Evolutionary conservation across 2,329 filamentous ascomycete species (phyloP).

Genomic region (Diaporthe australafricana): DNA sequence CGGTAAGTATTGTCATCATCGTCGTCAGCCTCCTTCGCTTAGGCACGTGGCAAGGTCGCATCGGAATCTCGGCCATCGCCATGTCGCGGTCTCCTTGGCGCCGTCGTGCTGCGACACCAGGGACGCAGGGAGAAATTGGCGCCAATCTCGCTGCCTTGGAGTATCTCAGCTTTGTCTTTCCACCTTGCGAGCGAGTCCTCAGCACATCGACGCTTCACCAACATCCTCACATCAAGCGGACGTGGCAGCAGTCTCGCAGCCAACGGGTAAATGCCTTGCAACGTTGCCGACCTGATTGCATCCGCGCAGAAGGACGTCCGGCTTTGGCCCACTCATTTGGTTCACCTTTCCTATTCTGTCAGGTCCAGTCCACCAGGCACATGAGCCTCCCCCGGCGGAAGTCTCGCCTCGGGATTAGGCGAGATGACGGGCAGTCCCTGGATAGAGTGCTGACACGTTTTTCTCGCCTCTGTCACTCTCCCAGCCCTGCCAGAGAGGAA

Average conservation of each 20-base stretch:
- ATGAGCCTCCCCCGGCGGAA: conserved; percentile 6
- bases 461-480: too few species aligned
- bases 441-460: conserved; percentile 18
- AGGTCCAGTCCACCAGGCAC: neutral
- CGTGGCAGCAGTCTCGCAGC: neutral
- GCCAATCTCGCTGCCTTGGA: conserved; percentile 14
- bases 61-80: conserved; percentile 34
- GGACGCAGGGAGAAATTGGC: neutral
- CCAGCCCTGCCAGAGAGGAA: neutral
- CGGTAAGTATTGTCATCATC: conserved; percentile 9
- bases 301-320: neutral
- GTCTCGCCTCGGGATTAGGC: conserved; percentile 28
- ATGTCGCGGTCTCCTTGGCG: conserved; percentile 20
- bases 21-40: conserved; percentile 36
- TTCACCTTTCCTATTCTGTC: conserved; percentile 10
- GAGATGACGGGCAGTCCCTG: conserved; percentile 24
- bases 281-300: neutral
- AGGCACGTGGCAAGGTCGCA: conserved; percentile 36
- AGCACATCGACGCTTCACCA: neutral
- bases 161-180: too few species aligned
- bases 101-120: conserved; percentile 1
- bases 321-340: neutral
- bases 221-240: neutral
- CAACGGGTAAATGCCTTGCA: neutral
- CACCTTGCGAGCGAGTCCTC: neutral